Conservation (phyloP, 257 asterid species). For the Solanum etuberosum region DNA sequence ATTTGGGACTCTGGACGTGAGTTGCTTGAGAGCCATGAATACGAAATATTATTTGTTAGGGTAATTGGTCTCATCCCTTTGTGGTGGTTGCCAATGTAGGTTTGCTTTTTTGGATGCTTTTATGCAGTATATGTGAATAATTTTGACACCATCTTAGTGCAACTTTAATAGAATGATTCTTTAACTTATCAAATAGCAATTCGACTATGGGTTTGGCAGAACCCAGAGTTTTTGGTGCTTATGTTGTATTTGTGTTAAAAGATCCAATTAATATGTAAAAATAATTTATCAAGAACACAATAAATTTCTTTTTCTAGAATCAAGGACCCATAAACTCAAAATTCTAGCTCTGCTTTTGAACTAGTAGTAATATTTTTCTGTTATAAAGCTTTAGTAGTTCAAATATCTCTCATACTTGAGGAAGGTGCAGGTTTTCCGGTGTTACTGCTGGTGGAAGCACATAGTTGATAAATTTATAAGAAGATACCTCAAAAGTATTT, state of each 20-base stretch:
- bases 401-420: background rate
- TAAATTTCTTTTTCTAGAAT: background rate
- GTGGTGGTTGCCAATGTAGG: background rate
- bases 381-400: background rate
- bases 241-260: background rate
- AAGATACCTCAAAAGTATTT: background rate
- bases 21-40: background rate
- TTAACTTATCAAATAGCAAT: background rate
- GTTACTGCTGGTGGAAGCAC: background rate
- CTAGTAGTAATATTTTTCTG: background rate
- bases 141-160: background rate
- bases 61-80: background rate
- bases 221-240: background rate
- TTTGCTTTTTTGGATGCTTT: background rate
- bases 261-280: background rate
- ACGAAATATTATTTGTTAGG: background rate
- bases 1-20: background rate
- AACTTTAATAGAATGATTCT: background rate
- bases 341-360: background rate
- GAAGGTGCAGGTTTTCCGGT: background rate
- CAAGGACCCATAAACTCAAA: background rate
- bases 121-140: background rate
- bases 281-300: background rate
- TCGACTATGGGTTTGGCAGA: background rate
- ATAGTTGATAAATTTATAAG: background rate